These are phyloP conservation scores for Chaetomiaceae sp. DNA, from an alignment of 2,329 filamentous ascomycete species.

Conservation along the genomic window DNA sequence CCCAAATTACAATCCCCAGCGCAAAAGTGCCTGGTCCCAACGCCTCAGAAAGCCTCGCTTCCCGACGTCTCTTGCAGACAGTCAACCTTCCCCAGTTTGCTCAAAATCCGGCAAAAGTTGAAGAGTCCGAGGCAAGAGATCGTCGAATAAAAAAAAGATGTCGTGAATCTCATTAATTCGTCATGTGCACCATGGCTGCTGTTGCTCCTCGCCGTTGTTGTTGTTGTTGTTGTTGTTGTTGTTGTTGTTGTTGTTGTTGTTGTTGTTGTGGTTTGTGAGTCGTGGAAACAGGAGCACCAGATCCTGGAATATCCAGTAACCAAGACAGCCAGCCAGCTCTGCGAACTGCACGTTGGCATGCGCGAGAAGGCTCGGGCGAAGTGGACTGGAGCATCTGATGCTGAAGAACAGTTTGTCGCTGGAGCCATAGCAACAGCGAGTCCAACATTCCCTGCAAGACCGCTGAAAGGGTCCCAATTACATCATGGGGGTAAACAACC, in stretches of 20 bases:
- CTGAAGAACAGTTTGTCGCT: conserved; percentile 8
- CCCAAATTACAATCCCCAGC: not conserved
- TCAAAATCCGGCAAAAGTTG: conserved; percentile 6
- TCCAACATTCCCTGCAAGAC: conserved; percentile 4
- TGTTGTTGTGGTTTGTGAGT: not conserved
- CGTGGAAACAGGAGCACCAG: conserved; percentile 11
- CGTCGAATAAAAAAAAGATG: conserved; percentile 6
- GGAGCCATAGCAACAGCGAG: conserved; percentile 9
- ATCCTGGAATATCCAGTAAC: conserved; percentile 18
- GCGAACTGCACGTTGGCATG: conserved; percentile 1
- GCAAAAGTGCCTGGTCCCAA: not conserved
- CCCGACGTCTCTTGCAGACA: not conserved
- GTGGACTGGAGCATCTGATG: conserved; percentile 8
- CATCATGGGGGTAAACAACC: not conserved
- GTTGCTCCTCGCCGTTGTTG: conserved; percentile 1
- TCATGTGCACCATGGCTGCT: conserved; percentile 6
- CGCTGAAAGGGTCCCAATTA: not conserved
- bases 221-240: not conserved
- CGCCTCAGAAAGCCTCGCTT: not conserved
- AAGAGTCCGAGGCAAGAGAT: not conserved
- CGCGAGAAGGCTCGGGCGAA: not conserved
- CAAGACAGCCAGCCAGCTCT: conserved; percentile 11
- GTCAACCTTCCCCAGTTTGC: not conserved
- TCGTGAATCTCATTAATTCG: conserved; percentile 19
- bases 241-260: not conserved